Evolutionary conservation across 2,329 filamentous ascomycete genomes (phyloP), one percentile per base, ranked within the genome.

Genomic region (Beauveria sp.): DNA sequence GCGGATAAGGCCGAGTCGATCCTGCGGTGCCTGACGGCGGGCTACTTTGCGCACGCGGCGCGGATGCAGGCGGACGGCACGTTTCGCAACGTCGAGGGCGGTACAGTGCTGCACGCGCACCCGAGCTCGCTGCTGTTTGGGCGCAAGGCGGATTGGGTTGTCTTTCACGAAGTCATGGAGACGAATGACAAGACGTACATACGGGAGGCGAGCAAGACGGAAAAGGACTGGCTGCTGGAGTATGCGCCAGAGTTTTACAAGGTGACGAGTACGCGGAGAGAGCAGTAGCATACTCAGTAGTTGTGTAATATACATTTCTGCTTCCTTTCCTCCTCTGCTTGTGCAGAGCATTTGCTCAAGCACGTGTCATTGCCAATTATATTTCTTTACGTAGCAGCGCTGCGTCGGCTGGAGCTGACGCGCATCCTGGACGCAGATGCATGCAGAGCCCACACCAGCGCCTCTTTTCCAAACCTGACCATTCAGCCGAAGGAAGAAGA

Each of bases 111-210:
- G 58, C 84, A 96, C 77, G 91, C 92, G 24, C 95, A 99, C 74
- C 95, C 95, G 0, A 96, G 86, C 70, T 96, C 90, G 45, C 77
- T 98, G 67, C 91, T 98, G 86, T 98, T 98, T 79, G 96, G 96
- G 73, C 86, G 93, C 61, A 97, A 96, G 77, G 91, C 91, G 12
- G 92, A 97, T 65, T 98, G 93, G 92, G 92, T 98, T 10, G 83
- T 99, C 40, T 99, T 97, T 70, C 89, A 96, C 68, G 93, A 97
- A 75, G 86, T 96, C 43, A 85, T 96, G 80, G 91, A 98, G 77
- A 96, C 90, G 5, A 86, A 88, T 10, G 85, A 84, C 65, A 98
- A 98, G 79, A 92, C 85, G 0, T 98, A 88, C 71, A 96, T 99
- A 68, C 82, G 91, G 60, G 93, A 98, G 73, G 79, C 98, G 63